A percentile compares a stretch with the other conserved stretches of the same genome.
Evolutionary conservation across 345 rosid species (phyloP).

Genomic region (Eucalyptus victrix): DNA sequence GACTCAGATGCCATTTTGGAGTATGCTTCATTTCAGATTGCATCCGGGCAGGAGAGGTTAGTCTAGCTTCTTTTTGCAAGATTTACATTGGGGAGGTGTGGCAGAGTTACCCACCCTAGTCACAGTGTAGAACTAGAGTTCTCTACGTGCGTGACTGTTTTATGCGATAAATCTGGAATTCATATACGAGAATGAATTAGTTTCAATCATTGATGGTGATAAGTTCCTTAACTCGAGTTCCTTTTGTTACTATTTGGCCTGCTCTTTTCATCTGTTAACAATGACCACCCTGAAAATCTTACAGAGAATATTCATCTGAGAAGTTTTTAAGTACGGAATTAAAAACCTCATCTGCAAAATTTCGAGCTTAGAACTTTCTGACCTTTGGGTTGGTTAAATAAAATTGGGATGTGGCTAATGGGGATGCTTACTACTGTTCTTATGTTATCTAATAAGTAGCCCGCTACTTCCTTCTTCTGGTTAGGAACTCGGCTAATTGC

Average conservation of each 20-base stretch:
- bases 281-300: neutral
- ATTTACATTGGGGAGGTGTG: neutral
- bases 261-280: neutral
- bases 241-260: neutral
- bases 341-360: neutral
- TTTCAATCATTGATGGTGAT: neutral
- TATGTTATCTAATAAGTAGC: neutral
- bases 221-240: neutral
- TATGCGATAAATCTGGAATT: neutral
- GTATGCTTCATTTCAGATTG: constrained; percentile 41
- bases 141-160: neutral
- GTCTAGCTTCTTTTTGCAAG: neutral
- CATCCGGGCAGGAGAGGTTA: constrained; percentile 30
- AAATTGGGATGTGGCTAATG: neutral
- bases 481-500: neutral
- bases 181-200: neutral
- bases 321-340: neutral
- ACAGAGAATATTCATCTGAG: neutral
- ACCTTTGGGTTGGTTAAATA: neutral
- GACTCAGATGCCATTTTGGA: constrained; percentile 22
- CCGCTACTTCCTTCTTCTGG: neutral
- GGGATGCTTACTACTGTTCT: neutral
- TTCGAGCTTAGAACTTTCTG: neutral
- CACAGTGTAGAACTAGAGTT: neutral
- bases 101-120: neutral